Base-by-base conservation (phyloP, 1,284 basidiomycete genomes). In the Lentinula novae-zelandiae region DNA sequence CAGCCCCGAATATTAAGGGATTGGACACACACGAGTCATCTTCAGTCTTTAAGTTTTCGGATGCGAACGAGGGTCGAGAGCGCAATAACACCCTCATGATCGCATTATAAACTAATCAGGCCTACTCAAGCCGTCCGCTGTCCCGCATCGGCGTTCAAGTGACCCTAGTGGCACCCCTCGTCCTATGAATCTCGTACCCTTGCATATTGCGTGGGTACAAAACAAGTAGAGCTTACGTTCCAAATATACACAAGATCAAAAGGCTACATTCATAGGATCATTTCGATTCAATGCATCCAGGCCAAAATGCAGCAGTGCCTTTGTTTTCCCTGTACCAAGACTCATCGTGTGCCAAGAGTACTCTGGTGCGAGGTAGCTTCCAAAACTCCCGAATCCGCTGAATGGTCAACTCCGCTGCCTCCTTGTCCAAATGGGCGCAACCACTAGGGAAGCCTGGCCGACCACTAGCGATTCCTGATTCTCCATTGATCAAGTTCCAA, bases 341-440 rank as follows among this genome's bases (percentile, higher is more conserved):
- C 54, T 66, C 67, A 67, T 85, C 84, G 64, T 86, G 84, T 44
- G 82, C 80, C 20, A 86, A 60, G 56, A 85, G 55, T 22, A 85
- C 78, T 58, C 70, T 71, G 48, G 83, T 79, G 49, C 76, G 71
- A 33, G 76, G 73, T 2, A 75, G 62, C 46, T 68, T 64, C 62
- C 71, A 62, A 58, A 85, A 63, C 66, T 67, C 68, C 52, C 73
- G 66, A n/a, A 86, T 75, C 17, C 75, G 69, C 40, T 57, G 60
- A 48, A 85, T 73, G 62, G 79, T 78, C 55, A 72, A 69, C 62
- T 74, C 73, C 8, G 83, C 78, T 22, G 65, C 61, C 20, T 71
- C 75, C 66, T 74, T 73, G 67, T 85, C 72, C 8, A 62, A 64
- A 65, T 86, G 82, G 56, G 75, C 73, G 61, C 81, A 84, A 5